A percentile compares a stretch with the other conserved stretches of the same genome.
Evolutionary conservation across 805 yeast genomes (phyloP).

Genomic region (Zygosaccharomyces pseudorouxii): DNA sequence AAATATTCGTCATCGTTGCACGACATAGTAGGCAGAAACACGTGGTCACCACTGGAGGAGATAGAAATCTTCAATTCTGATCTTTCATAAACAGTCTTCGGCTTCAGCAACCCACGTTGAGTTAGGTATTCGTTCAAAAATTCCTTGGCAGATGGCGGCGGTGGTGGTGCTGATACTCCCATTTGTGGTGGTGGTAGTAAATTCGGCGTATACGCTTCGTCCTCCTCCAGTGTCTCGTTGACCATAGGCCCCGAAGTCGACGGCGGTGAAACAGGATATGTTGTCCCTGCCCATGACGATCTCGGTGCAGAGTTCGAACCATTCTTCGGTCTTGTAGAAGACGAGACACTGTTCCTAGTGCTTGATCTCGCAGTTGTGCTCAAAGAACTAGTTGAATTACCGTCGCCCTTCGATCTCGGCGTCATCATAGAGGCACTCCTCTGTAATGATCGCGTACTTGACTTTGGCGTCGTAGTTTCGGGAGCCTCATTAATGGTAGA

Average conservation of each 20-base stretch:
- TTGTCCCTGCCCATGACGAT: not conserved
- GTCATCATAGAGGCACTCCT: not conserved
- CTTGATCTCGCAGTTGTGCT: not conserved
- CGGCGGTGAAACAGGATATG: not conserved
- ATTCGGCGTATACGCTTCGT: not conserved
- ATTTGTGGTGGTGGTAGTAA: not conserved
- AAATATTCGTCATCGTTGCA: conserved; percentile 31
- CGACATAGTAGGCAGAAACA: conserved; percentile 34
- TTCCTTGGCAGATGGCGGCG: conserved; percentile 12
- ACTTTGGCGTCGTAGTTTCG: not conserved
- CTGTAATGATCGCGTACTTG: not conserved
- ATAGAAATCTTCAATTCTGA: conserved; percentile 26
- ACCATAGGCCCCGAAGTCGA: not conserved
- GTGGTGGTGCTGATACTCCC: conserved; percentile 1
- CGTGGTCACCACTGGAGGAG: conserved; percentile 34
- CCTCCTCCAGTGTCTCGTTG: not conserved
- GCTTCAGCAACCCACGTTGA: conserved; percentile 28
- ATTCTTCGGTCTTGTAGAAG: not conserved
- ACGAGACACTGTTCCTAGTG: not conserved
- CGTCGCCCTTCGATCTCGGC: not conserved
- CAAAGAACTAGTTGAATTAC: not conserved
- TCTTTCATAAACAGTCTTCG: conserved; percentile 17
- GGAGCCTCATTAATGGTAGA: not conserved
- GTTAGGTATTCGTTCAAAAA: conserved; percentile 22
- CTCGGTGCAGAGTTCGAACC: not conserved